Conservation (phyloP, 2,329 filamentous ascomycete genomes). For the Monilinia laxa region DNA sequence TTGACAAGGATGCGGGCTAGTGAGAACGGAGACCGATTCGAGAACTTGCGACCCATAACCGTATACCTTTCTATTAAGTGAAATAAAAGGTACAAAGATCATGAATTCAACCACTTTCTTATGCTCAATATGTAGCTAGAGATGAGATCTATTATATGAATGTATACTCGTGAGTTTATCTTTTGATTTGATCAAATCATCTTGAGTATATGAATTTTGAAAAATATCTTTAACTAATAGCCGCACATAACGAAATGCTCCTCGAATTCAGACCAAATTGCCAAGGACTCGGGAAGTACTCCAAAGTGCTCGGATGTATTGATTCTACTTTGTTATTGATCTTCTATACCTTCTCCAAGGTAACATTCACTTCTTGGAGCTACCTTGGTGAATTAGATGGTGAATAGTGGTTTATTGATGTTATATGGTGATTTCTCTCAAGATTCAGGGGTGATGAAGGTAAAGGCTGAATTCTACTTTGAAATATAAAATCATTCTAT, state of each 20-base stretch:
- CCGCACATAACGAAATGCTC: slow-evolving; percentile 10
- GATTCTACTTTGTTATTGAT: slow-evolving; percentile 13
- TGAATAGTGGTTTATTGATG: slow-evolving; percentile 9
- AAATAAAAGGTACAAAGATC: not conserved
- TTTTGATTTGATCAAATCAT: slow-evolving; percentile 30
- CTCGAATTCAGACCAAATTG: slow-evolving; percentile 20
- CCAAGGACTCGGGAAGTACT: slow-evolving; percentile 9
- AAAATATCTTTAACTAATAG: slow-evolving; percentile 19
- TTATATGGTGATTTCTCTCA: not conserved
- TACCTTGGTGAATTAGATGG: not conserved
- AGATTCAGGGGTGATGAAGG: slow-evolving; percentile 22
- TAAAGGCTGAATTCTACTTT: not conserved
- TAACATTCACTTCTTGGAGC: not conserved
- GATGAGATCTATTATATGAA: slow-evolving; percentile 44
- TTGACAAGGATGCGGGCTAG: slow-evolving; percentile 20
- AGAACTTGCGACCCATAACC: slow-evolving; percentile 22
- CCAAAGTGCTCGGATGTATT: slow-evolving; percentile 4
- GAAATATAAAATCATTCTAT: no score
- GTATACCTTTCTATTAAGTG: not conserved
- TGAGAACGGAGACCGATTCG: slow-evolving; percentile 22
- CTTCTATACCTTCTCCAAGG: not conserved
- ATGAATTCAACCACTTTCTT: slow-evolving; percentile 49
- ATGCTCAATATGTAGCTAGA: slow-evolving; percentile 62
- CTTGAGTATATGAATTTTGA: slow-evolving; percentile 6
- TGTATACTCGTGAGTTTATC: slow-evolving; percentile 38